A percentile compares a stretch with the other conserved stretches of the same genome.
Conservation (phyloP, 2,329 filamentous ascomycete species). For the Endoconidiophora laricicola region DNA sequence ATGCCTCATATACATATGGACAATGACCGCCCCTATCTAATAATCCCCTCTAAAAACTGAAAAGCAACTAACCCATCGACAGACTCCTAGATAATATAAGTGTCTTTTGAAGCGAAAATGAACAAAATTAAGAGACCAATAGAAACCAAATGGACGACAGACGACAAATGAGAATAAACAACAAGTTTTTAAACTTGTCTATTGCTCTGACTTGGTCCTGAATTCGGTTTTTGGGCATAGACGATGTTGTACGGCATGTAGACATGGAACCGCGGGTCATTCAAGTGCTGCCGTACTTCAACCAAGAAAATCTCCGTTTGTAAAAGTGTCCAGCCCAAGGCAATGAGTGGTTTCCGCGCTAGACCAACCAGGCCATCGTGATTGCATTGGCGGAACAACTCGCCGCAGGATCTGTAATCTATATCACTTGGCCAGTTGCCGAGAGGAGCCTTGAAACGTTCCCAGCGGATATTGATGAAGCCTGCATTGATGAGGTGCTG, state of each 20-base stretch:
- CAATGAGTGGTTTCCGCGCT: slow-evolving; percentile 23
- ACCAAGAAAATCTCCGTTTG: slow-evolving; percentile 29
- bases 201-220: no score
- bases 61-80: no score
- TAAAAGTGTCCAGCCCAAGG: slow-evolving; percentile 24
- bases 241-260: slow-evolving; percentile 27
- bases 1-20: no score
- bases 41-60: no score
- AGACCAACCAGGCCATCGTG: slow-evolving; percentile 26
- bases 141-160: no score
- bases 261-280: slow-evolving; percentile 21
- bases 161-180: no score
- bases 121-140: no score
- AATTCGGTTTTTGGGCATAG: slow-evolving; percentile 23
- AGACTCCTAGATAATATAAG: no score
- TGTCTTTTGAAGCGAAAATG: no score
- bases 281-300: slow-evolving; percentile 25
- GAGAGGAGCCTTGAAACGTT: slow-evolving; percentile 30
- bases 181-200: neutral
- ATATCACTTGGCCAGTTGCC: slow-evolving; percentile 30
- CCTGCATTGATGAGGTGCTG: slow-evolving; percentile 24
- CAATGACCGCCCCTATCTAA: no score
- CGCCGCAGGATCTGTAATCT: slow-evolving; percentile 28
- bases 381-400: slow-evolving; percentile 27
- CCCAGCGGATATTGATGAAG: slow-evolving; percentile 25